A percentile compares a stretch with the other conserved stretches of the same genome.
Evolutionary conservation across 2,329 filamentous ascomycete species (phyloP).

Genomic region (Cryphonectria nitschkei): DNA sequence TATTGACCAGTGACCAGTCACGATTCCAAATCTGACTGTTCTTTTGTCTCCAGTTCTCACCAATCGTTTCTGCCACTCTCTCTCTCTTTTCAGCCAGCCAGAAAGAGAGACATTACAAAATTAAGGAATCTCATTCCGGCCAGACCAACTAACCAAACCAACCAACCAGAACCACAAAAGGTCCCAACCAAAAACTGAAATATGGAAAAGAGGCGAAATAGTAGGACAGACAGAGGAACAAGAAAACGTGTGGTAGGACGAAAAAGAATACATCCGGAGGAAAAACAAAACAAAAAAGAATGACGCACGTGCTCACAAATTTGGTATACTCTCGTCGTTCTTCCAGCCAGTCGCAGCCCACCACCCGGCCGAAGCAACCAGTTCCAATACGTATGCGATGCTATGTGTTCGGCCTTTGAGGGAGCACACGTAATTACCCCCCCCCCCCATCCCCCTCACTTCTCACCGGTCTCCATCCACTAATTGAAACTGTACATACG

Average conservation of each 20-base stretch:
- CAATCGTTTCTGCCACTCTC: no score
- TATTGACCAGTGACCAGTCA: not conserved
- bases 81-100: not conserved
- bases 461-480: not conserved
- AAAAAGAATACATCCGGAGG: not conserved
- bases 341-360: not conserved
- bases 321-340: not conserved
- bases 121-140: no score
- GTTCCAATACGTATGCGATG: not conserved
- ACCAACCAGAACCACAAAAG: no score
- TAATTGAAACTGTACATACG: not conserved
- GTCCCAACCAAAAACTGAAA: not conserved
- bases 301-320: not conserved
- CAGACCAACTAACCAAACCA: not conserved
- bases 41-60: not conserved
- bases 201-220: not conserved
- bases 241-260: not conserved
- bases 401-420: not conserved
- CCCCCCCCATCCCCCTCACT: not conserved
- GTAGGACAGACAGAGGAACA: not conserved
- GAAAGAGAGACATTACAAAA: not conserved
- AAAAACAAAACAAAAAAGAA: not conserved
- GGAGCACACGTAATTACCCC: not conserved
- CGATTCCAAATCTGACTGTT: not conserved
- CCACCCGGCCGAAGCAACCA: not conserved